Evolutionary conservation across 495 filamentous ascomycete genomes (phyloP), one percentile per base, ranked within the genome.

Genomic region (Amorphotheca resinae): DNA sequence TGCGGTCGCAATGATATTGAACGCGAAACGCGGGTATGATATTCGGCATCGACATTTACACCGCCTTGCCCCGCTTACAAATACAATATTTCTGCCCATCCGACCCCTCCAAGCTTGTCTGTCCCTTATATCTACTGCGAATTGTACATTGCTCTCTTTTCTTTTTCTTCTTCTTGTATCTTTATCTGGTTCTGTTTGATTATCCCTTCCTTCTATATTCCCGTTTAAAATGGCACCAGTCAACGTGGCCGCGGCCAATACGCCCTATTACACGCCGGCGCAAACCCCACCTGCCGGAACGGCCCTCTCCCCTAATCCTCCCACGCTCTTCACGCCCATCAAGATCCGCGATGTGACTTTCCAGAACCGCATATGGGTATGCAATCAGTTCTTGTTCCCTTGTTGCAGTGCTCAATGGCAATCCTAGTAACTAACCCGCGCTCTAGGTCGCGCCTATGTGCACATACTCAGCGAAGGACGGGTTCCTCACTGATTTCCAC

Each of bases 401-500:
- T 50, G 58, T 42, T 33, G 44, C 42, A 48, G 38, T 44, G 43
- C 32, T 35, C 41, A 28, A 30, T n/a, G n/a, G 4, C 16, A 17
- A 38, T 44, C 32, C 12, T 21, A 15, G 34, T 38, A 16, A 25
- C 33, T 11, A 38, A 17, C n/a, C 42, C 28, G 33, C 6, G 12
- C 33, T 35, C 42, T 38, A 55, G 59, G 58, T 66, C 9, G 62
- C 66, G 7, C 77, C 77, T 26, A 76, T 82, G 66, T 86, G 82
- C 67, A 79, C 70, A 53, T 87, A 85, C 58, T 77, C 71, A 9
- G 68, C 79, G 12, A 65, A 77, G 21, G 64, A 79, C 37, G 83
- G 82, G 15, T 76, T 79, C 52, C 59, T 78, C 16, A 85, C 80
- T 3, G 73, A 79, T 42, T 88, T 69, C 64, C 82, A 87, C 56